phyloP scores from a whole-genome alignment of 148 eudicot genomes.

The Camellia japonica region DNA sequence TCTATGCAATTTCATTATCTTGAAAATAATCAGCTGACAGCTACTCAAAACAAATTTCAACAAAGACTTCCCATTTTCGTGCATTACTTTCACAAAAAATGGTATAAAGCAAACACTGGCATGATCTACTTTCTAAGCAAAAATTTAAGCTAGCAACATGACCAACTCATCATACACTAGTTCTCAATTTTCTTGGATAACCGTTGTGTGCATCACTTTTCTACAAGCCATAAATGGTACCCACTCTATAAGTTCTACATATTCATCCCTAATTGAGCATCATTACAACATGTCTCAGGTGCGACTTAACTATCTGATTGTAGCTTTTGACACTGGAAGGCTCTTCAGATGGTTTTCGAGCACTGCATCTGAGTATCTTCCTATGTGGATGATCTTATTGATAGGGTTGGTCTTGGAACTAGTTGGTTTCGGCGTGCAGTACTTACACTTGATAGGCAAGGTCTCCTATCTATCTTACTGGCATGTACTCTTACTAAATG shows the following conservation, averaged over 20 bases:
- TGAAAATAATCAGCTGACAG: not conserved
- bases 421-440: conserved; percentile 6
- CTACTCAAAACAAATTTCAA: not conserved
- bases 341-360: not conserved
- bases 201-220: not conserved
- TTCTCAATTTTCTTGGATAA: not conserved
- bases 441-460: not conserved
- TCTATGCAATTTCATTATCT: not conserved
- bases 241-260: not conserved
- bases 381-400: not conserved
- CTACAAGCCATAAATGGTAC: not conserved
- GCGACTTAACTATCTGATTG: conserved; percentile 4
- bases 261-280: not conserved
- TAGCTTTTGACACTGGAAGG: not conserved
- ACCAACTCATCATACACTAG: not conserved
- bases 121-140: not conserved
- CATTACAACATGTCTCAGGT: not conserved
- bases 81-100: not conserved
- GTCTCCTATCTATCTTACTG: not conserved
- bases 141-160: not conserved
- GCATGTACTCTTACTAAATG: not conserved
- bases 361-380: not conserved
- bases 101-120: not conserved
- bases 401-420: not conserved
- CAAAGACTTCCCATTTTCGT: not conserved